These are phyloP conservation scores for Corylus americana DNA, from an alignment of 306 rosid genomes.

Conservation along the genomic window DNA sequence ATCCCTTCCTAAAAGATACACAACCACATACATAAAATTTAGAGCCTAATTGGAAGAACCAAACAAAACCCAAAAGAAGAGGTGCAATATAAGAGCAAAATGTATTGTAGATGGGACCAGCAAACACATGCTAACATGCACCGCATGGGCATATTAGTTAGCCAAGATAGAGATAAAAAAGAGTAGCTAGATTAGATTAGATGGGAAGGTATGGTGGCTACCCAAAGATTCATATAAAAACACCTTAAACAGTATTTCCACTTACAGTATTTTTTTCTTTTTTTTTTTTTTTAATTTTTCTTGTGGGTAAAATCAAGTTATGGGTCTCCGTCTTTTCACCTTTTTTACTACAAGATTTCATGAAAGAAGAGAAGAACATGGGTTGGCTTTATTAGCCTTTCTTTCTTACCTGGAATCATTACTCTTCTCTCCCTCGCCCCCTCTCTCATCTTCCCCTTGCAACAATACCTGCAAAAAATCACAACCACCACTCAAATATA, in stretches of 20 bases:
- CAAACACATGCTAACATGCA: conserved; percentile 59
- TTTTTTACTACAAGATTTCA: conserved; percentile 57
- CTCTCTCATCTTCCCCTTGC: conserved; percentile 31
- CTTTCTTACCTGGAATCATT: conserved; percentile 55
- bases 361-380: conserved; percentile 29
- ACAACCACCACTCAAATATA: conserved; percentile 20
- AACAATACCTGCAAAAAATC: conserved; percentile 36
- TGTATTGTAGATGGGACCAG: conserved; percentile 60
- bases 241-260: conserved; percentile 66
- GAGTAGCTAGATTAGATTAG: conserved; percentile 39
- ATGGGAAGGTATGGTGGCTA: conserved; percentile 53
- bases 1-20: conserved; percentile 50
- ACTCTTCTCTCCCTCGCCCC: conserved; percentile 36
- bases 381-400: conserved; percentile 15
- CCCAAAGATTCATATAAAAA: conserved; percentile 43
- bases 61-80: conserved; percentile 11
- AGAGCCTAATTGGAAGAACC: conserved; percentile 25
- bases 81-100: conserved; percentile 30
- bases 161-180: conserved; percentile 43
- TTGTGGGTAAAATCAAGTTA: conserved; percentile 33
- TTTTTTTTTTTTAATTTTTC: not conserved
- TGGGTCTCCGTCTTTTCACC: conserved; percentile 53
- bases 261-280: conserved; percentile 32
- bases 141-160: conserved; percentile 58
- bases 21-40: conserved; percentile 31